phyloP scores from a whole-genome alignment of 345 rosid species.

The Euclidium syriacum region DNA sequence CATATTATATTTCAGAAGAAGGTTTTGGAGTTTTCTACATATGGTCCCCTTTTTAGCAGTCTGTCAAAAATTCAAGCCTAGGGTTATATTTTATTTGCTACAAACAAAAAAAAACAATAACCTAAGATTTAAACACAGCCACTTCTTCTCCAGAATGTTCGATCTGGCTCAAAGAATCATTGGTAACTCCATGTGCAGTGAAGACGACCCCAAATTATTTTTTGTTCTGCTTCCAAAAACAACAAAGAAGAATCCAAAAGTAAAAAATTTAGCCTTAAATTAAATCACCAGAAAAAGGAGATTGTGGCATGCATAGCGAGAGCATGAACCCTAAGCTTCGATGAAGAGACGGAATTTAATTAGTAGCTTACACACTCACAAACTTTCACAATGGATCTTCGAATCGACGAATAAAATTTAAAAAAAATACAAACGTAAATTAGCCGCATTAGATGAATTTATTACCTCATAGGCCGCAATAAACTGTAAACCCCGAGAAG shows the following conservation, averaged over 20 bases:
- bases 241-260: not conserved
- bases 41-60: constrained; percentile 46
- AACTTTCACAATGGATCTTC: not conserved
- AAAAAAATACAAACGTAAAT: not conserved
- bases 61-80: constrained; percentile 36
- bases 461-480: constrained; percentile 9
- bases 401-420: not conserved
- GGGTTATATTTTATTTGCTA: not conserved
- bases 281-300: not conserved
- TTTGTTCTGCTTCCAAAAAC: not conserved
- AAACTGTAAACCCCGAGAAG: not conserved
- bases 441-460: not conserved
- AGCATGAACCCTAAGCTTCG: not conserved
- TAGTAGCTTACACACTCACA: not conserved
- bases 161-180: constrained; percentile 29
- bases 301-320: not conserved
- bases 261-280: not conserved
- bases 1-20: not conserved
- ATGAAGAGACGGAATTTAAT: not conserved
- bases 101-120: constrained; percentile 3
- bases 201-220: not conserved
- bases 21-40: constrained; percentile 31
- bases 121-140: constrained; percentile 29
- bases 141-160: constrained; percentile 37
- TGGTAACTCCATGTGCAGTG: constrained; percentile 31